These are phyloP conservation scores for Clonostachys sp. DNA, from an alignment of 2,329 filamentous ascomycete genomes.

Conservation along the genomic window DNA sequence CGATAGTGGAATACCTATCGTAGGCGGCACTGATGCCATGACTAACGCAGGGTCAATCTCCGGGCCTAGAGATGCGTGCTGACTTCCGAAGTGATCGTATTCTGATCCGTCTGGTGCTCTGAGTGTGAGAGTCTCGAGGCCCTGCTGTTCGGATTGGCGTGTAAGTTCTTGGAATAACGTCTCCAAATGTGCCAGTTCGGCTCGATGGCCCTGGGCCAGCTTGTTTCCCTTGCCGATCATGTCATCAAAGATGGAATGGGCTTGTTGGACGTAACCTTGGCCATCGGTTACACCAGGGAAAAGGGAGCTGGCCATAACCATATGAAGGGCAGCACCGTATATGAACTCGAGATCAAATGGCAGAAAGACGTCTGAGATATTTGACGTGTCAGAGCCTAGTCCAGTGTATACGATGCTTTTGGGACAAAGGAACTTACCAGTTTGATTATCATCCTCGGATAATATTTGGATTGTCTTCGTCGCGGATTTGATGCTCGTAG, in stretches of 20 bases:
- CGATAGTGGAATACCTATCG: slow-evolving; percentile 3
- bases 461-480: slow-evolving; percentile 31
- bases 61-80: slow-evolving; percentile 1
- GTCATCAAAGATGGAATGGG: slow-evolving; percentile 21
- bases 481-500: slow-evolving; percentile 33
- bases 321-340: slow-evolving; percentile 23
- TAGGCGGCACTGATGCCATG: slow-evolving; percentile 2
- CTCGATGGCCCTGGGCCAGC: slow-evolving; percentile 21
- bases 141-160: slow-evolving; percentile 13
- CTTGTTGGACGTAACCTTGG: slow-evolving; percentile 11
- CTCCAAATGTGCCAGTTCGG: slow-evolving; percentile 22
- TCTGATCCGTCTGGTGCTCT: not conserved
- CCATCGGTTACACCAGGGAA: slow-evolving; percentile 21
- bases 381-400: not conserved
- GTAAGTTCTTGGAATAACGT: slow-evolving; percentile 17
- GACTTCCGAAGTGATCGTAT: not conserved
- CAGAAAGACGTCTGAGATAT: slow-evolving; percentile 23
- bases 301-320: slow-evolving; percentile 26
- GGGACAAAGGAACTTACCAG: slow-evolving; percentile 16
- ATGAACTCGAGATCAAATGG: slow-evolving; percentile 31
- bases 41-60: not conserved
- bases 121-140: slow-evolving; percentile 15
- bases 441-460: slow-evolving; percentile 21
- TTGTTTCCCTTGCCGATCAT: slow-evolving; percentile 25
- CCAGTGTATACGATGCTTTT: not conserved